These are phyloP conservation scores for Pterocarpus santalinus DNA, from an alignment of 306 rosid species.

Conservation along the genomic window DNA sequence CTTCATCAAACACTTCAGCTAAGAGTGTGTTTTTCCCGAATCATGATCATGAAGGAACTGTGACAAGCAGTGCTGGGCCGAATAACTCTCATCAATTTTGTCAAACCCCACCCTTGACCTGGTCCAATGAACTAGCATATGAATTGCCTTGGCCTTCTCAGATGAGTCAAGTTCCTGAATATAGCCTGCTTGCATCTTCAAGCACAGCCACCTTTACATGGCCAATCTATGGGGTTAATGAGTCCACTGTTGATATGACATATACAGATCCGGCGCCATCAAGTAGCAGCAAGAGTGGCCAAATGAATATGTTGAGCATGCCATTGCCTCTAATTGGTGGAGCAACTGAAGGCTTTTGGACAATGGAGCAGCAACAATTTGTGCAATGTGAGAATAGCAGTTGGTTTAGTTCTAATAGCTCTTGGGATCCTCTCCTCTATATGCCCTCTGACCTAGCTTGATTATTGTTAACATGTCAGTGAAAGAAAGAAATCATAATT, in stretches of 20 bases:
- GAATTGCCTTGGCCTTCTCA: slow-evolving; percentile 53
- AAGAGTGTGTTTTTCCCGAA: slow-evolving; percentile 41
- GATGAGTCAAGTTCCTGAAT: slow-evolving; percentile 40
- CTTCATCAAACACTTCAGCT: slow-evolving; percentile 38
- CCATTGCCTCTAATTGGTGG: slow-evolving; percentile 44
- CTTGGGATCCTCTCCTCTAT: slow-evolving; percentile 62
- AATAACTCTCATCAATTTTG: slow-evolving; percentile 20
- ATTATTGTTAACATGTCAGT: slow-evolving; percentile 27
- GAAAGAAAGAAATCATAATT: slow-evolving; percentile 8
- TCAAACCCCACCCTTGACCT: slow-evolving; percentile 47
- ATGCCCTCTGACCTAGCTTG: slow-evolving; percentile 53
- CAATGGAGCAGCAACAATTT: slow-evolving; percentile 49
- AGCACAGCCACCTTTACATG: slow-evolving; percentile 31
- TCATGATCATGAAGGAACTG: slow-evolving; percentile 31
- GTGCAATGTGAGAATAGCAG: slow-evolving; percentile 50
- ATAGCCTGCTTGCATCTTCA: slow-evolving; percentile 35
- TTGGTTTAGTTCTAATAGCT: slow-evolving; percentile 52
- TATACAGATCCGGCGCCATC: slow-evolving; percentile 43
- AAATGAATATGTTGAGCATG: slow-evolving; percentile 44
- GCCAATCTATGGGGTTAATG: slow-evolving; percentile 47
- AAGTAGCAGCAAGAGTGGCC: slow-evolving; percentile 40
- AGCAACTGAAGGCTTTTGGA: slow-evolving; percentile 46
- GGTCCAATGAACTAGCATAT: slow-evolving; percentile 50
- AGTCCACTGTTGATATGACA: slow-evolving; percentile 39
- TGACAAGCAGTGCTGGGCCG: slow-evolving; percentile 28